Evolutionary conservation across 106 monocot genomes (phyloP), one percentile per base, ranked within the genome.

Genomic region (Chionographis japonica): DNA sequence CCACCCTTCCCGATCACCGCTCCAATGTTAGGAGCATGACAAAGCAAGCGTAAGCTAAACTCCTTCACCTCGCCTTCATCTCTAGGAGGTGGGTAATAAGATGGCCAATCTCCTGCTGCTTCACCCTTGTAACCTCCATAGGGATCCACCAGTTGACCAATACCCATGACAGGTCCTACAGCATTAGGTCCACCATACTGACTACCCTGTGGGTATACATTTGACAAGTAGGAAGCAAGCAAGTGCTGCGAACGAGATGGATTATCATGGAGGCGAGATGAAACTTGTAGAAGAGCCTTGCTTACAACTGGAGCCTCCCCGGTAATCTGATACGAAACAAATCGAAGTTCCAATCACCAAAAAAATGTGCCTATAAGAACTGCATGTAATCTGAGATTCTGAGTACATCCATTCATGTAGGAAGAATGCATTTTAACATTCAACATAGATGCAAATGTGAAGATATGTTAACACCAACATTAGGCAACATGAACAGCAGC

Each of bases 1-100:
- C 90, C 90, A 79, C 74, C 78, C 65, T 86, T 97, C 6, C 97
- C 97, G 67, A 97, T 97, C 17, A 97, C 97, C 10, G 86, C 92
- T 74, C 97, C 97, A 67, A 97, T 79, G 58, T 84, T 86, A 9
- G 69, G 77, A 65, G 97, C 68, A 62, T 73, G 72, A 56, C 97
- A 97, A 37, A 97, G 66, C 12, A 97, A 13, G 8, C 92, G 84
- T 51, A 92, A 75, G 61, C 76, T 82, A 65, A 97, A 97, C 37
- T 97, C 97, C 70, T 81, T 89, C 4, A 76, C 52, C 57, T 89
- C 84, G 56, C 70, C 54, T 69, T 97, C 92, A 68, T 92, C 92
- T 62, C 97, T 81, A 50, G 81, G 80, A 58, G 75, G 55, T 4
- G 79, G 71, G 56, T 80, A 89, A 57, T 82, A 81, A 62, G 88